Base-by-base conservation (phyloP, 805 yeast species). In the Tetrapisispora iriomotensis region DNA sequence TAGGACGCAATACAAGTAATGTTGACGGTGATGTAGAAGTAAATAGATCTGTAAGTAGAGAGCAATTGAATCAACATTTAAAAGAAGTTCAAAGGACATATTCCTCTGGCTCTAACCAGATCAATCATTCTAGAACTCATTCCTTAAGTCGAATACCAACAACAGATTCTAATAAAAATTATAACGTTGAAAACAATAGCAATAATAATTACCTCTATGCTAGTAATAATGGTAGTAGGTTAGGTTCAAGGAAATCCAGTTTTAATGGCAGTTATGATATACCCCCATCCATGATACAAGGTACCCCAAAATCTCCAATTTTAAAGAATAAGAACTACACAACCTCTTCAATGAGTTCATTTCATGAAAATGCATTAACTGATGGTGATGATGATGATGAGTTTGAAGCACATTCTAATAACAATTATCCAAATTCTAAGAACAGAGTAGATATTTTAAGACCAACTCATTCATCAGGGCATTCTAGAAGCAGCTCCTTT, bases 231-330 rank as follows among this genome's bases (percentile, higher is more conserved):
- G 5, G 15, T 10, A 29, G 39, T 22, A 47, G 43, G 22, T 43
- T 40, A 28, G 42, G 38, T n/a, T 39, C 48, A 13, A 50, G 54
- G 34, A 48, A 58, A 35, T 50, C 67, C 2, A 65, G 65, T 36
- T 54, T 57, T 21, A 45, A 51, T 23, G 29, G 29, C 8, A 54
- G 56, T 20, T 46, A 58, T 3, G 66, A 63, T 41, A 61, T 78
- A 40, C 85, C 86, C 14, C 77, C 82, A 14, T 75, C 83, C 28
- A 78, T 82, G 87, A 65, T 72, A 26, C 77, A 74, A 45, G 65
- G 77, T 43, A 82, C 72, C 48, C 90, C 92, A 15, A 80, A 75
- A 50, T 77, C 77, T 39, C 88, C 92, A 2, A 82, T 82, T 43
- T 67, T 82, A 48, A 67, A 78, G 47, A 67, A 70, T 39, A 54